Percentiles rank a stretch among this genome's conserved stretches.
Conservation (phyloP, 148 eudicot genomes). For the Camellia lanceoleosa region DNA sequence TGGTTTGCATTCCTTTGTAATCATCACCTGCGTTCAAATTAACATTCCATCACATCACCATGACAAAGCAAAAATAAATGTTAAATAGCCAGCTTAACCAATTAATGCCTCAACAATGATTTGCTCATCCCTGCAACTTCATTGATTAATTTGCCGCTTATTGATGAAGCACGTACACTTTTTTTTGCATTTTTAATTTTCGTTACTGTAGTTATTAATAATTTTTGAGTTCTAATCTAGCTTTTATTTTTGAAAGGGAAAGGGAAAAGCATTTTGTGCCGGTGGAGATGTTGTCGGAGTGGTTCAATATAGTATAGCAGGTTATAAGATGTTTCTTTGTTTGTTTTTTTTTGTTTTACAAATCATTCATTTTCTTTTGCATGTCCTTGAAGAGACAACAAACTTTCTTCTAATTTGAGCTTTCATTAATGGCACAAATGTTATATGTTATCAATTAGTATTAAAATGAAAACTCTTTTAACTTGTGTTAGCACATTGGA, state of each 20-base stretch:
- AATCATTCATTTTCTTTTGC: not conserved
- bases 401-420: not conserved
- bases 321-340: not conserved
- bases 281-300: conserved; percentile 29
- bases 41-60: no score
- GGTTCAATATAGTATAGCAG: not conserved
- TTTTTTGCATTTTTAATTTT: no score
- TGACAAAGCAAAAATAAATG: no score
- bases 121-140: no score
- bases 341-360: no score
- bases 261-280: conserved; percentile 38
- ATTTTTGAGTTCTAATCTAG: not conserved
- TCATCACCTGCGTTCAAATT: no score
- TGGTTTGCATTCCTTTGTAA: no score
- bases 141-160: no score
- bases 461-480: not conserved
- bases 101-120: no score
- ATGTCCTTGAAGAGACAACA: not conserved
- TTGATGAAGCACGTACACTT: no score
- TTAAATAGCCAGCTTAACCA: no score
- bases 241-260: conserved; percentile 19
- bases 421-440: not conserved
- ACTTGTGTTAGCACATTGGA: conserved; percentile 31
- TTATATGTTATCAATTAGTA: not conserved
- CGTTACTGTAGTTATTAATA: no score